A percentile compares a stretch with the other conserved stretches of the same genome.
phyloP scores from a whole-genome alignment of 1,139 yeast genomes.

The Geotrichum reessii region DNA sequence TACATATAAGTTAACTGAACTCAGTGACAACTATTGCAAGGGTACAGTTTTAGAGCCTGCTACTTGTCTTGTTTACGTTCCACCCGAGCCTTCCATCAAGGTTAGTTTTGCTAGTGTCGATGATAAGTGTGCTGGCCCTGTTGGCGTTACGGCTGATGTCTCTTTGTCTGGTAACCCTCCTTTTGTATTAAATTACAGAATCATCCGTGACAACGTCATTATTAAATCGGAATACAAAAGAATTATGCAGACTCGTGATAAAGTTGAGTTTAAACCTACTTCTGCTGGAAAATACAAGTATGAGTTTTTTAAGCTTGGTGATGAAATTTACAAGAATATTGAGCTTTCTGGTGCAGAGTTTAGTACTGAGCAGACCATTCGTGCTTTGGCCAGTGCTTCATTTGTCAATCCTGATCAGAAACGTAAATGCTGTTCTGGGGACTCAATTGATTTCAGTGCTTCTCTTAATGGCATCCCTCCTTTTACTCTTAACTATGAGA shows the following conservation, averaged over 20 bases:
- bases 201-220: conserved; percentile 35
- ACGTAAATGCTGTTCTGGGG: conserved; percentile 44
- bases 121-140: conserved; percentile 88
- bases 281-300: conserved; percentile 77
- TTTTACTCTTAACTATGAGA: conserved; percentile 62
- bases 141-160: conserved; percentile 71
- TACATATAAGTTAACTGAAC: conserved; percentile 48
- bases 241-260: conserved; percentile 40
- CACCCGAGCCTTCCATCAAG: conserved; percentile 45
- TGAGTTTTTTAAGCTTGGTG: conserved; percentile 48
- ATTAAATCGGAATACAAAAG: conserved; percentile 18
- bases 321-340: conserved; percentile 34
- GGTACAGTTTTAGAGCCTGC: conserved; percentile 52
- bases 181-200: conserved; percentile 60
- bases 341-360: conserved; percentile 22
- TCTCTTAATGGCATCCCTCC: conserved; percentile 74
- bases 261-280: conserved; percentile 68
- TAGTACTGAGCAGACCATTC: conserved; percentile 33
- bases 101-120: conserved; percentile 47
- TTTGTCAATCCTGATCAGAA: conserved; percentile 27
- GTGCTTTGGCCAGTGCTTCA: conserved; percentile 38
- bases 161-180: conserved; percentile 75
- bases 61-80: conserved; percentile 41
- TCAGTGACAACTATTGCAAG: conserved; percentile 56
- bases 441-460: conserved; percentile 47